Percentiles rank a stretch among this genome's conserved stretches.
Evolutionary conservation across 148 eudicot genomes (phyloP).

Genomic region (Talinum fruticosum): DNA sequence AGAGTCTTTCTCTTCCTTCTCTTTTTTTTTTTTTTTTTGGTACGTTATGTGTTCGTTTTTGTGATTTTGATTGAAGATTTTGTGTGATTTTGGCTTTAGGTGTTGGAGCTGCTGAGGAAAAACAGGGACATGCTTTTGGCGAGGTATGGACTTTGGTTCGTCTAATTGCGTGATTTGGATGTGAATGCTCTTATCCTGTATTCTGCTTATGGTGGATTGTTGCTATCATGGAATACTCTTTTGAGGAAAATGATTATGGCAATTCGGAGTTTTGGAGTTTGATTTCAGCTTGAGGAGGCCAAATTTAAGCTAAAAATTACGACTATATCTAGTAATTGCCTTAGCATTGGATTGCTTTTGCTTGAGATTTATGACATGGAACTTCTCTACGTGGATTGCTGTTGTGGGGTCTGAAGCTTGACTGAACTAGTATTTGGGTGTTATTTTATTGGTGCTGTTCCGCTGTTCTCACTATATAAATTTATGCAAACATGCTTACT

Average conservation of each 20-base stretch:
- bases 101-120: slow-evolving; percentile 82
- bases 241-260: neutral
- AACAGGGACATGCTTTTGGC: slow-evolving; percentile 83
- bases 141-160: slow-evolving; percentile 48
- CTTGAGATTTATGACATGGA: neutral
- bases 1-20: neutral
- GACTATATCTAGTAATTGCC: neutral
- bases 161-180: neutral
- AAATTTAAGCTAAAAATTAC: neutral
- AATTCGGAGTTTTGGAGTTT: neutral
- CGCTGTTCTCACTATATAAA: neutral
- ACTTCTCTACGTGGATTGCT: neutral
- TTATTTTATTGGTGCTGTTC: neutral
- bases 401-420: neutral
- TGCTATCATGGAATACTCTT: neutral
- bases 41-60: neutral
- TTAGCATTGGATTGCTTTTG: neutral
- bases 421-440: neutral
- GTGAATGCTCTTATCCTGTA: neutral
- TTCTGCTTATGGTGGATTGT: neutral
- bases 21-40: neutral
- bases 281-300: neutral
- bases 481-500: neutral
- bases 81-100: slow-evolving; percentile 37
- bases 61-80: neutral